Evolutionary conservation across 306 rosid genomes (phyloP).

Genomic region (Cucurbita ficifolia): DNA sequence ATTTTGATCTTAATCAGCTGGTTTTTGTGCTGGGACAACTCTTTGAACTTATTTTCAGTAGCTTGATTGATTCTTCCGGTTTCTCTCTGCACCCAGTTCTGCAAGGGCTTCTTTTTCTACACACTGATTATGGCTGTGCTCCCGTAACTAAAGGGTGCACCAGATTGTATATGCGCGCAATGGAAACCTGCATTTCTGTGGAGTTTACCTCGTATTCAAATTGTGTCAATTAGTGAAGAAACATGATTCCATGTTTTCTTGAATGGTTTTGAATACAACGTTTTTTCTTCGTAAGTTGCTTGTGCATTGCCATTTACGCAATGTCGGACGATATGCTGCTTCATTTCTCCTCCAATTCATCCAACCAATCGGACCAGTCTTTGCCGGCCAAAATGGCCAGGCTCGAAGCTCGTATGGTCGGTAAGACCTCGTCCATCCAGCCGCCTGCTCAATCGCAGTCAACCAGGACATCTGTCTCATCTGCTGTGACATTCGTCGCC

Average conservation of each 20-base stretch:
- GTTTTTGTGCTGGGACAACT: background rate
- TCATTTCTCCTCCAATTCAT: conserved; percentile 97
- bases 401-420: conserved; percentile 96
- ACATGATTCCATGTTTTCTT: background rate
- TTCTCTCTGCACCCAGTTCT: conserved; percentile 4
- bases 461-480: conserved; percentile 46
- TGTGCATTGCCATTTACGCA: conserved; percentile 11
- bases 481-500: conserved; percentile 42
- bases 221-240: background rate
- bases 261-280: conserved; percentile 16
- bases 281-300: background rate
- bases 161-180: background rate
- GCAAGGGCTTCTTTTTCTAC: background rate
- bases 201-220: conserved; percentile 20
- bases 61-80: background rate
- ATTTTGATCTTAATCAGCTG: background rate
- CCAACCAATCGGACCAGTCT: conserved; percentile 97
- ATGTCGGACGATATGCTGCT: conserved; percentile 91
- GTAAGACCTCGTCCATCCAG: conserved; percentile 49
- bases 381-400: conserved; percentile 90
- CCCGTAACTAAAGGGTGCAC: background rate
- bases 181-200: conserved; percentile 16
- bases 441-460: conserved; percentile 31
- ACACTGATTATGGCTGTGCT: background rate
- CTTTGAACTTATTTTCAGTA: background rate